Evolutionary conservation across 2,329 filamentous ascomycete genomes (phyloP).

Genomic region (Arthroderma sp.): DNA sequence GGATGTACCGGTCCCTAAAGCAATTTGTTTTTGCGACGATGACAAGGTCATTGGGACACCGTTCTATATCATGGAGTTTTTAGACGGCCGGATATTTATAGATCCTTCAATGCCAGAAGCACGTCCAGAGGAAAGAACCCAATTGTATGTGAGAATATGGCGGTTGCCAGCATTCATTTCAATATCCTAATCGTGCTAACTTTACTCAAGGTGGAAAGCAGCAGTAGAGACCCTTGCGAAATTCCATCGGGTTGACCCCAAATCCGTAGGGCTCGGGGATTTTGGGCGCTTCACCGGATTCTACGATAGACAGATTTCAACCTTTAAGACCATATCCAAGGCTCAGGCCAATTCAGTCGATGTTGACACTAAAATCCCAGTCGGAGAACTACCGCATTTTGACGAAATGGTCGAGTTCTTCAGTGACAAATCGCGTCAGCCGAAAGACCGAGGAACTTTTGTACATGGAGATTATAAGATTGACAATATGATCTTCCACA

Average conservation of each 20-base stretch:
- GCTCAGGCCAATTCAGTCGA: slow-evolving; percentile 66
- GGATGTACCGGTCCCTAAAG: slow-evolving; percentile 72
- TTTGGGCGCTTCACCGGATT: slow-evolving; percentile 68
- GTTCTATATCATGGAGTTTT: slow-evolving; percentile 95
- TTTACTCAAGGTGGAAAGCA: slow-evolving; percentile 54
- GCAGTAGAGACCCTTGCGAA: slow-evolving; percentile 72
- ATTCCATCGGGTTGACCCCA: slow-evolving; percentile 63
- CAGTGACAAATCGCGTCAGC: slow-evolving; percentile 52
- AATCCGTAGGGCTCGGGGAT: slow-evolving; percentile 50
- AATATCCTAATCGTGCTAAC: background rate
- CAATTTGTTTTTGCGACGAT: slow-evolving; percentile 79
- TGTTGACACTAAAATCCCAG: slow-evolving; percentile 58
- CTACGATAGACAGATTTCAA: slow-evolving; percentile 73
- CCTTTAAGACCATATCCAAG: slow-evolving; percentile 63
- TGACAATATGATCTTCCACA: slow-evolving; percentile 80
- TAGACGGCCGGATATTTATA: slow-evolving; percentile 86
- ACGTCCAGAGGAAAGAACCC: slow-evolving; percentile 51
- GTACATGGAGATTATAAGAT: slow-evolving; percentile 98
- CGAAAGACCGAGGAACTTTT: slow-evolving; percentile 61
- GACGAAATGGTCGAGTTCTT: slow-evolving; percentile 71
- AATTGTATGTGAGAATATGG: slow-evolving; percentile 42
- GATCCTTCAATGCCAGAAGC: slow-evolving; percentile 70
- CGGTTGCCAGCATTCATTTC: background rate
- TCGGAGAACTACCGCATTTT: slow-evolving; percentile 75
- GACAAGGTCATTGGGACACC: slow-evolving; percentile 65